Base-by-base conservation (phyloP, 2,329 filamentous ascomycete species). In the Ciborinia camelliae region DNA sequence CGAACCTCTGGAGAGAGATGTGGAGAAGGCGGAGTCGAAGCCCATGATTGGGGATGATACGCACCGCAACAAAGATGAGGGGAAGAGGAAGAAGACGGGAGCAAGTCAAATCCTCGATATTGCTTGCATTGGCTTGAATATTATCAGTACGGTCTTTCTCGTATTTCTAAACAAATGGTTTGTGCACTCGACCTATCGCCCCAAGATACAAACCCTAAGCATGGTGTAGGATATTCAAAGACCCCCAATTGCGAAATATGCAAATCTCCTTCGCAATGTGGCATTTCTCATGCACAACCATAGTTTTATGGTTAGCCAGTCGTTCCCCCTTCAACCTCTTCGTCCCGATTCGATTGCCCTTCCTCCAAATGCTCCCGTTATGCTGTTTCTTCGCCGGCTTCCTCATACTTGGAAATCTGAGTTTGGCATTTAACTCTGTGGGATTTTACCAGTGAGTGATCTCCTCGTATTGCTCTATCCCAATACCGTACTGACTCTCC, bases 231-330 rank as follows among this genome's bases (percentile, higher is more conserved):
- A 78, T 79, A 30, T 79, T 81, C 70, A 76, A 73, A 70, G 78
- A 81, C 68, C 68, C 73, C 50, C 78, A 80, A 67, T 73, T 81
- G 65, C 76, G 78, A 64, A 73, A 74, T 28, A 79, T 77, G 74
- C 79, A 80, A 70, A 76, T 80, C 64, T 76, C 78, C 69, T 79
- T 81, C 53, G 78, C 79, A 23, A 80, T 79, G 76, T 81, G 78
- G 79, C 79, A 81, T 69, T 80, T 80, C 66, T 75, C 76, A 32
- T 79, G 78, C 41, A 81, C 79, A 62, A 73, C 75, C 41, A 74
- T 79, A 65, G 78, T 79, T 53, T 76, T 81, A 50, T 80, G 75
- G 70, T 65, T 80, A 61, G 76, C 78, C 2, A 78, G 76, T 59
- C 76, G 75, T 39, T 72, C 70, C 1, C 77, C 78, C 15, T 80